Evolutionary conservation across 2,329 filamentous ascomycete species (phyloP).

Genomic region (Fusarium denticulatum): DNA sequence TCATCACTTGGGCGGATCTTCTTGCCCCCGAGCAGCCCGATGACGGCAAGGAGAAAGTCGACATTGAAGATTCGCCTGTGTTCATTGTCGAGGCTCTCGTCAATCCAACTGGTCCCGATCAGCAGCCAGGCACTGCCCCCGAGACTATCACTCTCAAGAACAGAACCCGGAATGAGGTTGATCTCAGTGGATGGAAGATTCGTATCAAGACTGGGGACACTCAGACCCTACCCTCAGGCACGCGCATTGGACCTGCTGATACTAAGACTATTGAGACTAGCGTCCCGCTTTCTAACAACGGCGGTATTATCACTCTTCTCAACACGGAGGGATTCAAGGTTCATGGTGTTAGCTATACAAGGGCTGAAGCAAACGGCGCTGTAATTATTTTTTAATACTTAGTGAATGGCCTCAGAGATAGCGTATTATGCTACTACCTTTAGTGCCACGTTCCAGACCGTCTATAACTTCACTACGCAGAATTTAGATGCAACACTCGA

Average conservation of each 20-base stretch:
- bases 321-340: neutral
- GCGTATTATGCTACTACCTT: fast-evolving
- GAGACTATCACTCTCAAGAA: neutral
- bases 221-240: neutral
- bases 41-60: neutral
- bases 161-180: neutral
- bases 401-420: fast-evolving
- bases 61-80: neutral
- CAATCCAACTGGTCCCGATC: neutral
- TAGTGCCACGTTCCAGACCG: no score
- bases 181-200: neutral
- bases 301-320: neutral
- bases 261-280: neutral
- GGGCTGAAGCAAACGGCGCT: neutral
- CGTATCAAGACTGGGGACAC: neutral
- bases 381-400: neutral
- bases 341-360: neutral
- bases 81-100: neutral
- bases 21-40: neutral
- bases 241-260: neutral
- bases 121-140: neutral
- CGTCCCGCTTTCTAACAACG: neutral
- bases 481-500: no score
- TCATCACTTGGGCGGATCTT: neutral
- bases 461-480: no score